phyloP scores from a whole-genome alignment of 768 basidiomycete species.

The Chalciporus chontae region DNA sequence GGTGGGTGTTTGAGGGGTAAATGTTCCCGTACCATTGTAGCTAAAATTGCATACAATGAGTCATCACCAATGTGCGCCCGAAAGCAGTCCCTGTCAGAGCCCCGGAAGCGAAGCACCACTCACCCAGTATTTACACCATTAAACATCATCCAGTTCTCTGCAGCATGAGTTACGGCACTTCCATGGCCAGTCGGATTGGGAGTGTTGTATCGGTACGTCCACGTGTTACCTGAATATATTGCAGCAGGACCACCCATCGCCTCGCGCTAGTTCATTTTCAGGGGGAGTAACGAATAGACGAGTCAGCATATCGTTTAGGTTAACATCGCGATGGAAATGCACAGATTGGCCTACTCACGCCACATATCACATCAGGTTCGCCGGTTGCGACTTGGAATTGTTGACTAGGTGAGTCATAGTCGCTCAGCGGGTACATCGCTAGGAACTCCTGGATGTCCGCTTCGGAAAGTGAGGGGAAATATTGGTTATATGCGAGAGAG shows the following conservation, averaged over 20 bases:
- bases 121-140: conserved; percentile 58
- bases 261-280: conserved; percentile 31
- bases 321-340: no score
- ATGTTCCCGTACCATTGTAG: conserved; percentile 50
- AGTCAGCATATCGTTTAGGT: not conserved
- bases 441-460: conserved; percentile 38
- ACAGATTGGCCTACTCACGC: conserved; percentile 37
- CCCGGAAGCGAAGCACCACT: conserved; percentile 2
- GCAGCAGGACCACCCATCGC: conserved; percentile 45
- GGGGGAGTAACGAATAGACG: not conserved
- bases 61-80: conserved; percentile 4
- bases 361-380: conserved; percentile 49
- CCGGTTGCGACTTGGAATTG: conserved; percentile 47
- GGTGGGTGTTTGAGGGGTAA: conserved; percentile 42
- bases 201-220: conserved; percentile 61
- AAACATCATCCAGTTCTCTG: conserved; percentile 73
- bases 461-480: conserved; percentile 44
- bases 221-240: conserved; percentile 32
- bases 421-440: conserved; percentile 39
- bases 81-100: not conserved
- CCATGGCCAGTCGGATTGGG: conserved; percentile 40
- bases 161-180: conserved; percentile 43
- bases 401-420: conserved; percentile 41
- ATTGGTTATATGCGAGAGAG: conserved; percentile 33
- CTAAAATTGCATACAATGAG: conserved; percentile 25